phyloP scores from a whole-genome alignment of 495 filamentous ascomycete genomes.

The Cenococcum geophilum region DNA sequence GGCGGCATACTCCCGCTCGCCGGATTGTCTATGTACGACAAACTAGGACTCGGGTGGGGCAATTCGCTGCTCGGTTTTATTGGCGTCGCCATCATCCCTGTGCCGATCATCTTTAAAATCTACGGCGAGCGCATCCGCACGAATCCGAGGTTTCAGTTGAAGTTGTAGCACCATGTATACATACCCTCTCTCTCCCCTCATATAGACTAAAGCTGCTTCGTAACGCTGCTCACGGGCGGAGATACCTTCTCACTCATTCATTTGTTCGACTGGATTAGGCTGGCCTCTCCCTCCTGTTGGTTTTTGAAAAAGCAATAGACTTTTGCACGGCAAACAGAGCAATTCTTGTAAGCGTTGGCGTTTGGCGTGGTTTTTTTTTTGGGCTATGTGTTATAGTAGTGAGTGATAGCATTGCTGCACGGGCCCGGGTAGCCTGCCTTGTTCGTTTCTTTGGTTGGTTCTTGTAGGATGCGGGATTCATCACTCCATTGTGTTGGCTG shows the following conservation, averaged over 20 bases:
- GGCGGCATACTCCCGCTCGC: conserved; percentile 15
- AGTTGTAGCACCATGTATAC: background rate
- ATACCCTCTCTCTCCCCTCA: no score
- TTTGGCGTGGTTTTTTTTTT: background rate
- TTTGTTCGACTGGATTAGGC: background rate
- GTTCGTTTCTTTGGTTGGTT: no score
- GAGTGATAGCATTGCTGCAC: no score
- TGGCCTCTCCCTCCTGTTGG: background rate
- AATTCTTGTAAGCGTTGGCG: background rate
- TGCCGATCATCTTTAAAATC: conserved; percentile 6
- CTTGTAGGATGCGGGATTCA: no score
- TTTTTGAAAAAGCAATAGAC: background rate
- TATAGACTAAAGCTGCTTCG: no score
- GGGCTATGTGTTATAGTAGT: no score
- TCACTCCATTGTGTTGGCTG: no score
- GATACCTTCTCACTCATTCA: background rate
- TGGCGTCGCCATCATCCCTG: conserved; percentile 3
- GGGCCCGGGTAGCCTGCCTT: no score
- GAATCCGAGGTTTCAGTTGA: conserved; percentile 8
- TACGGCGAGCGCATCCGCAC: conserved; percentile 14
- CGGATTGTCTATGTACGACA: conserved; percentile 8
- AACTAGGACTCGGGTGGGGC: conserved; percentile 12
- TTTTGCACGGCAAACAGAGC: background rate
- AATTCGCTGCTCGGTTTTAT: conserved; percentile 9
- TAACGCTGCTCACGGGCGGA: background rate